Percentiles rank a stretch among this genome's conserved stretches.
phyloP scores from a whole-genome alignment of 2,329 filamentous ascomycete genomes.

The Fusarium staphyleae region DNA sequence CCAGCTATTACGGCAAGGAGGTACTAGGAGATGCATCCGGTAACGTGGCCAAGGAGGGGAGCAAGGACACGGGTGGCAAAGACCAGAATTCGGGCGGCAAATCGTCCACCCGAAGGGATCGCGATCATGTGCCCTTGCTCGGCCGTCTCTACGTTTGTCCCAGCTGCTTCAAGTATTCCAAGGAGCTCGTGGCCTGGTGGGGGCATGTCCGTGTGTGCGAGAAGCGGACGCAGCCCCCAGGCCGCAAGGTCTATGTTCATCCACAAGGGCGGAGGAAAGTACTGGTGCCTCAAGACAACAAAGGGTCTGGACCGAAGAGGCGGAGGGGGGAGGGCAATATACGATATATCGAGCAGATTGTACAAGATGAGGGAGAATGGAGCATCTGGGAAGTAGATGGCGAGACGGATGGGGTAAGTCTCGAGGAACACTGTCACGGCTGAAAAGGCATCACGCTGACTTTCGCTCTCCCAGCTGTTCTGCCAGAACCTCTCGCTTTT shows the following conservation, averaged over 20 bases:
- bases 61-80: slow-evolving; percentile 41
- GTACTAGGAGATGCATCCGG: slow-evolving; percentile 60
- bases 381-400: slow-evolving; percentile 94
- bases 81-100: slow-evolving; percentile 39
- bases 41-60: slow-evolving; percentile 40
- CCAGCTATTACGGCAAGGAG: slow-evolving; percentile 85
- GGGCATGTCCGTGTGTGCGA: slow-evolving; percentile 67
- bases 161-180: slow-evolving; percentile 92
- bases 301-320: slow-evolving; percentile 48
- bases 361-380: slow-evolving; percentile 73
- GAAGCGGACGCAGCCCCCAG: slow-evolving; percentile 61
- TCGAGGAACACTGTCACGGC: not conserved
- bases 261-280: slow-evolving; percentile 55
- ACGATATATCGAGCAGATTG: slow-evolving; percentile 53
- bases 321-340: slow-evolving; percentile 47
- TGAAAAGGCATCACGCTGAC: slow-evolving; percentile 9
- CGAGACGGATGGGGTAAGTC: slow-evolving; percentile 74
- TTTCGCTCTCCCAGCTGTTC: slow-evolving; percentile 66
- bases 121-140: slow-evolving; percentile 56
- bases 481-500: slow-evolving; percentile 96
- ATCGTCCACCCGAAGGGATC: slow-evolving; percentile 44
- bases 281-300: slow-evolving; percentile 45
- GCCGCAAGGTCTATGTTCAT: slow-evolving; percentile 75
- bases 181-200: slow-evolving; percentile 65
- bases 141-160: slow-evolving; percentile 85